These are phyloP conservation scores for Isatis tinctoria DNA, from an alignment of 345 rosid genomes.

Conservation along the genomic window DNA sequence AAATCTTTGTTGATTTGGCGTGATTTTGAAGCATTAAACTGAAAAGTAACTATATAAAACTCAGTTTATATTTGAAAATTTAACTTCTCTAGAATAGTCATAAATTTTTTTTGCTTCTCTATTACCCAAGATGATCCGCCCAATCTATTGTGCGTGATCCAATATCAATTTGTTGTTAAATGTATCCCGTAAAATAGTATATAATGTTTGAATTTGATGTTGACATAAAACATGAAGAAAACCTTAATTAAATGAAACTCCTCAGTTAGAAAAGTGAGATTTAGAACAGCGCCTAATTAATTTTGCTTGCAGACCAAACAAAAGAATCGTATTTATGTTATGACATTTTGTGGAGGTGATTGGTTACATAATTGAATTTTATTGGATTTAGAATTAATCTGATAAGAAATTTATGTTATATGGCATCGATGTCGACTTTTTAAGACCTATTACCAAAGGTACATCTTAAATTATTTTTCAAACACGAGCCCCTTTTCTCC, in stretches of 20 bases:
- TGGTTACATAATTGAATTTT: too few species aligned
- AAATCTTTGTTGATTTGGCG: neutral
- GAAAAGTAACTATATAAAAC: neutral
- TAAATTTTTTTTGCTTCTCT: neutral
- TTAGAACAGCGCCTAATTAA: too few species aligned
- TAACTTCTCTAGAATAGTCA: neutral
- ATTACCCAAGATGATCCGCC: neutral
- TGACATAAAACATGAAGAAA: neutral
- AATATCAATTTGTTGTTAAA: neutral
- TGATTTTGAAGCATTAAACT: neutral
- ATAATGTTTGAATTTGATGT: neutral
- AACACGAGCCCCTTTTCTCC: too few species aligned
- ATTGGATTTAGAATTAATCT: too few species aligned
- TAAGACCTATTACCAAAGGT: too few species aligned
- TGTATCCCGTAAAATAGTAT: neutral
- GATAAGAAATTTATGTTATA: too few species aligned
- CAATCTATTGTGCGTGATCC: constrained; percentile 13
- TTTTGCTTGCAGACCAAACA: too few species aligned
- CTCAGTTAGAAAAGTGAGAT: too few species aligned
- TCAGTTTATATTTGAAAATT: neutral
- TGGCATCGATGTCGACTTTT: too few species aligned
- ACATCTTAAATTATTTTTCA: too few species aligned
- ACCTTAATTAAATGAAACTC: neutral
- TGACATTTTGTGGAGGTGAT: too few species aligned
- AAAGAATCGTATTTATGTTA: too few species aligned